These are phyloP conservation scores for Tripterygium wilfordii DNA, from an alignment of 177 flowering plant species.

Conservation along the genomic window DNA sequence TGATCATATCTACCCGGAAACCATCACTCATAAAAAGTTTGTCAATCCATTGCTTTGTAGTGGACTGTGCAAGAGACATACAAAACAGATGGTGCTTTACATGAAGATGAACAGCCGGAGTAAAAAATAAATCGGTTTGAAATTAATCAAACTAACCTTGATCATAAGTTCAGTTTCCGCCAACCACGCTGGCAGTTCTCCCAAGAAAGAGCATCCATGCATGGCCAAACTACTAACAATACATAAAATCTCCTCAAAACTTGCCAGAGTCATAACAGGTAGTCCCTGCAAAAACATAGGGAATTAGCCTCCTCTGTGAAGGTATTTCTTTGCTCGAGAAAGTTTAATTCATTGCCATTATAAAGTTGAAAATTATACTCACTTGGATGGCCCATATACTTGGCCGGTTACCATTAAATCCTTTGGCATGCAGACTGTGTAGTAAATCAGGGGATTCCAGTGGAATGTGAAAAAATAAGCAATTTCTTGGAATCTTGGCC, in stretches of 20 bases:
- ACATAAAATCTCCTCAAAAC: constrained; percentile 51
- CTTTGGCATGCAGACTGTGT: constrained; percentile 37
- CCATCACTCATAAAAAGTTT: constrained; percentile 72
- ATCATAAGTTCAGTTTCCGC: constrained; percentile 41
- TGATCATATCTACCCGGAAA: constrained; percentile 43
- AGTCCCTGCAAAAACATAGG: constrained; percentile 48
- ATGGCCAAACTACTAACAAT: constrained; percentile 58
- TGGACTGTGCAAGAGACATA: constrained; percentile 28
- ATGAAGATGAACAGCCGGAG: background rate
- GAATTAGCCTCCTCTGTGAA: background rate
- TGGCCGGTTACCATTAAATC: constrained; percentile 65
- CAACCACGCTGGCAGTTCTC: constrained; percentile 70
- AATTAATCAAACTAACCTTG: constrained; percentile 29
- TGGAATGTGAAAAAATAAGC: constrained; percentile 62
- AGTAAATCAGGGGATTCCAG: constrained; percentile 43
- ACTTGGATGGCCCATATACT: constrained; percentile 91
- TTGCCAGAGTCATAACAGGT: constrained; percentile 55
- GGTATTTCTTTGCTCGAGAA: background rate
- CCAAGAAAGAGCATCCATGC: constrained; percentile 59
- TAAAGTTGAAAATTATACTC: constrained; percentile 5
- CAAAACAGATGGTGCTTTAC: background rate
- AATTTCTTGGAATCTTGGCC: constrained; percentile 64
- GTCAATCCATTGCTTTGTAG: constrained; percentile 43
- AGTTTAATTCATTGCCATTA: background rate
- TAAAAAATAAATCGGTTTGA: background rate